Evolutionary conservation across 805 yeast species (phyloP), one percentile per base, ranked within the genome.

Genomic region (Myxozyma nipponensis): DNA sequence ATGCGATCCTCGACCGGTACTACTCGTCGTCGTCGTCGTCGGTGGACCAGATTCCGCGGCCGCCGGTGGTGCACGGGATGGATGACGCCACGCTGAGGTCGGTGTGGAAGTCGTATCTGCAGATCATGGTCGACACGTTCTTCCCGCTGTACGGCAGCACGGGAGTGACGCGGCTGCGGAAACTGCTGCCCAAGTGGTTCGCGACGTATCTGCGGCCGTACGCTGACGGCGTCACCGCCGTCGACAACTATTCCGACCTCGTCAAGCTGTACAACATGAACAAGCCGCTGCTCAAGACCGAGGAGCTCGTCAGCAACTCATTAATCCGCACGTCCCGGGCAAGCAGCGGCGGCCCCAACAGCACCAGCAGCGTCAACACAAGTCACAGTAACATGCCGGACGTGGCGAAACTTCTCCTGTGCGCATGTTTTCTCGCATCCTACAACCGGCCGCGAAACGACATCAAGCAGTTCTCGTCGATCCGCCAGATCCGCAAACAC

Each of bases 341-440:
- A 32, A 17, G 25, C 4, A 15, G 15, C 32, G 30, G 15, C 26
- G 6, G 15, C 34, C 6, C 44, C 10, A 39, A 13, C 3, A 4
- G 23, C 15, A 23, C 23, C 10, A 35, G n/a, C 19, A 17, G 9
- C 6, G 21, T 7, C 19, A 17, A 6, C 9, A n/a, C 21, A 7
- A n/a, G n/a, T n/a, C 39, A 39, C 4, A 17, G 21, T 17, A 50
- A 52, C 32, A 47, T 54, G 55, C 52, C 58, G 23, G 17, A 37
- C 3, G 24, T 40, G 13, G 38, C 58, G 1, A 84, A 86, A 62
- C 86, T 77, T 62, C 67, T 90, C n/a, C 67, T 89, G 15, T 76
- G 88, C 28, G 87, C 96, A 1, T 82, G 95, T 0, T 90, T 84
- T 64, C 69, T 89, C 42, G 95, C 95, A 0, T 87, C 96, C 0